phyloP scores from a whole-genome alignment of 2,329 filamentous ascomycete species.

The Fusarium devonianum region DNA sequence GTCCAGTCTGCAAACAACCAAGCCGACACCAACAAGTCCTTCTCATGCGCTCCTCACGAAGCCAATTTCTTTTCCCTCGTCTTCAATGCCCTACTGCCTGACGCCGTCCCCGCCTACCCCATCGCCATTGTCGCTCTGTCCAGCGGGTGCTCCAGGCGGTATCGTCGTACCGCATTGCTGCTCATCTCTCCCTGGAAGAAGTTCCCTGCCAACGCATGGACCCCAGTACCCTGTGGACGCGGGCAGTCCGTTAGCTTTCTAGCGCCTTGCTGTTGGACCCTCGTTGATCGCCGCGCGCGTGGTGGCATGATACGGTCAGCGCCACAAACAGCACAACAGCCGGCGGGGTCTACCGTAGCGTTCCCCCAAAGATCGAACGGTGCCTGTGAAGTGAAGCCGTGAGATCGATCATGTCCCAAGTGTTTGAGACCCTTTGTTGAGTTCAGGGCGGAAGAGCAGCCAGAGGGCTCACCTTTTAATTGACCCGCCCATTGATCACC shows the following conservation, averaged over 20 bases:
- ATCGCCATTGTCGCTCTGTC: constrained; percentile 32
- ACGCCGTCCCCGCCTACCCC: constrained; percentile 25
- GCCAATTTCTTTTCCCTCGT: constrained; percentile 13
- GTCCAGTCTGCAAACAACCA: too few relatives aligned
- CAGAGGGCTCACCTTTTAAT: too few relatives aligned
- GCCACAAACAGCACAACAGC: constrained; percentile 7
- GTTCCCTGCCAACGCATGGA: background rate
- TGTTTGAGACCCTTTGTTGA: too few relatives aligned
- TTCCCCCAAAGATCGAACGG: background rate
- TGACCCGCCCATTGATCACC: too few relatives aligned
- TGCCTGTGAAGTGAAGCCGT: background rate
- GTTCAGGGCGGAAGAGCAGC: too few relatives aligned
- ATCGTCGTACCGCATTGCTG: constrained; percentile 1
- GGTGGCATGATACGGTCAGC: constrained; percentile 7
- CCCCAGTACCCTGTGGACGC: background rate
- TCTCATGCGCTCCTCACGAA: background rate
- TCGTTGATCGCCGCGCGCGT: constrained; percentile 4
- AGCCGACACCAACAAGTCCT: background rate
- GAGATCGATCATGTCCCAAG: background rate
- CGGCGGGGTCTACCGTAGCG: constrained; percentile 4
- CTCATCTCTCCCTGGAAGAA: background rate
- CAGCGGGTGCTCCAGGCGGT: constrained; percentile 16
- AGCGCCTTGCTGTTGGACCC: background rate
- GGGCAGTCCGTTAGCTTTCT: background rate
- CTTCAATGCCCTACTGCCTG: constrained; percentile 13